Evolutionary conservation across 1,284 basidiomycete genomes (phyloP).

Genomic region (Athelia sp.): DNA sequence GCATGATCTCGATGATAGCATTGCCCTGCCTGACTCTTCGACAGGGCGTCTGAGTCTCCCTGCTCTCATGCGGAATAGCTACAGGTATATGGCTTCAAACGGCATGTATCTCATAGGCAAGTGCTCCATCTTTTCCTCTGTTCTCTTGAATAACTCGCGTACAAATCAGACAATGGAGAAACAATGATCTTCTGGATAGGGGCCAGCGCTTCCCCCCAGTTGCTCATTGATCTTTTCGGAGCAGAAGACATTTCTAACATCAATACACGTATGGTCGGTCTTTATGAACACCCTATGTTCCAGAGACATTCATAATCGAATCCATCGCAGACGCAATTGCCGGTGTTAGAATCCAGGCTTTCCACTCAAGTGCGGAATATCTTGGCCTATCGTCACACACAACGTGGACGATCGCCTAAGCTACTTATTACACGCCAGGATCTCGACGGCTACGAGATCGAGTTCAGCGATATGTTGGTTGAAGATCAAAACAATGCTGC

Average conservation of each 20-base stretch:
- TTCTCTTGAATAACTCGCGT: not conserved
- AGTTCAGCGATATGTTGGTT: constrained; percentile 94
- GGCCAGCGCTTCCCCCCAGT: constrained; percentile 71
- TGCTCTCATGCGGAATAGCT: constrained; percentile 78
- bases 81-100: constrained; percentile 86
- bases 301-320: not conserved
- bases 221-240: constrained; percentile 85
- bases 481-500: constrained; percentile 98
- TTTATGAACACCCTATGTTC: constrained; percentile 4
- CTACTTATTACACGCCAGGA: constrained; percentile 88
- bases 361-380: constrained; percentile 87
- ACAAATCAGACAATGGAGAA: constrained; percentile 82
- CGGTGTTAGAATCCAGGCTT: constrained; percentile 69
- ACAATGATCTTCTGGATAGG: constrained; percentile 91
- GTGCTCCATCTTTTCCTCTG: constrained; percentile 16
- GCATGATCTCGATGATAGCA: constrained; percentile 76
- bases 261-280: constrained; percentile 66
- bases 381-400: constrained; percentile 61
- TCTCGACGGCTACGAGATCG: constrained; percentile 90
- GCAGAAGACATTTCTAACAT: constrained; percentile 75
- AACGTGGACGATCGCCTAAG: constrained; percentile 60
- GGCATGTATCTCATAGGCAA: constrained; percentile 90
- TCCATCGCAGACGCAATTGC: constrained; percentile 58
- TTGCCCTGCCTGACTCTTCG: constrained; percentile 62
- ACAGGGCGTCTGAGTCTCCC: constrained; percentile 69